Conservation (phyloP, 257 asterid species). For the Lycium ferocissimum region DNA sequence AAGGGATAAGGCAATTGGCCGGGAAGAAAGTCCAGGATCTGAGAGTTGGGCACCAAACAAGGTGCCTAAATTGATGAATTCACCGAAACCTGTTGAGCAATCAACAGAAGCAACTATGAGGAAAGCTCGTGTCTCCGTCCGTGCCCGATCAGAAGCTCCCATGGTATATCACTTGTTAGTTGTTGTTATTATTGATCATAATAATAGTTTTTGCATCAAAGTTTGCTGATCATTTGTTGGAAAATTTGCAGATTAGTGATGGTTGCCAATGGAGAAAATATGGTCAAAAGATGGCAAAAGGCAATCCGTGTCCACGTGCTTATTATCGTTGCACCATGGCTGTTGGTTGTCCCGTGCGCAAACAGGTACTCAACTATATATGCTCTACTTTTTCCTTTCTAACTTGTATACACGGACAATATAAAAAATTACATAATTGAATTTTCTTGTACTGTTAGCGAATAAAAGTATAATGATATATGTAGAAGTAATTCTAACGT, state of each 20-base stretch:
- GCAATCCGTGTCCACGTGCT: constrained; percentile 84
- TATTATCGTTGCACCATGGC: constrained; percentile 85
- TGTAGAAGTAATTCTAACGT: too few relatives aligned
- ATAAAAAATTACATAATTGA: not conserved
- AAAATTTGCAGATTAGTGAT: constrained; percentile 57
- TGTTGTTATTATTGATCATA: too few relatives aligned
- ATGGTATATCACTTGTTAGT: constrained; percentile 44
- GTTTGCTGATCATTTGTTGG: too few relatives aligned
- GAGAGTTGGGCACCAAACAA: constrained; percentile 74
- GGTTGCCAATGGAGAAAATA: constrained; percentile 89
- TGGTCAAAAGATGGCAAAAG: constrained; percentile 86
- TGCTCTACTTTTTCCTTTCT: too few relatives aligned
- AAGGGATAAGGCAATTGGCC: constrained; percentile 45
- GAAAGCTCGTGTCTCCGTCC: constrained; percentile 97
- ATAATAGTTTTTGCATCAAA: not conserved
- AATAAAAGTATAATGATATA: too few relatives aligned
- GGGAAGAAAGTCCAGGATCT: constrained; percentile 83
- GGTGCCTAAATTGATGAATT: constrained; percentile 47
- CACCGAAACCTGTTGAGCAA: constrained; percentile 54
- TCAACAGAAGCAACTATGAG: constrained; percentile 80
- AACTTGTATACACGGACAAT: not conserved
- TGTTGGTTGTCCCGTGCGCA: constrained; percentile 75
- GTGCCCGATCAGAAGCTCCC: constrained; percentile 98
- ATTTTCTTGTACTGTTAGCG: too few relatives aligned
- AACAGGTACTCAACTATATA: constrained; percentile 50